Conservation (phyloP, 2,329 filamentous ascomycete genomes). For the Cucurbitaria berberidis region DNA sequence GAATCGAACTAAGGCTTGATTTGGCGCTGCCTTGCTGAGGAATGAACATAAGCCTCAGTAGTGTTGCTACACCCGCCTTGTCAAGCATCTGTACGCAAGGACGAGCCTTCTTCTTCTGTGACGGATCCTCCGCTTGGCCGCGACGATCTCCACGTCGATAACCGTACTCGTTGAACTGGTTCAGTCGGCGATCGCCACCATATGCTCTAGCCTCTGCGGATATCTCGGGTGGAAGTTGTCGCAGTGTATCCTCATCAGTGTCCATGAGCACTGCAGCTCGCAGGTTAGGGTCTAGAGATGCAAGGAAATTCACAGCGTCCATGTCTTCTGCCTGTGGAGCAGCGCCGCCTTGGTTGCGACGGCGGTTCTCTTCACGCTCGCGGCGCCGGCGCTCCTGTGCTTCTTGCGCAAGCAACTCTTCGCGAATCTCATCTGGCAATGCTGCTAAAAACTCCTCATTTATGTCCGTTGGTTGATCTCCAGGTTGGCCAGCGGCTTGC, state of each 20-base stretch:
- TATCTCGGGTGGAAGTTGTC: slow-evolving; percentile 82
- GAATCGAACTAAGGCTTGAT: slow-evolving; percentile 81
- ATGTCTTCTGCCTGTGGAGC: slow-evolving; percentile 70
- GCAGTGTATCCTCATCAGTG: slow-evolving; percentile 86
- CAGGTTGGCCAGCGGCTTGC: slow-evolving; percentile 50
- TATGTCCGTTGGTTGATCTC: slow-evolving; percentile 80
- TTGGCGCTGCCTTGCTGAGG: slow-evolving; percentile 87
- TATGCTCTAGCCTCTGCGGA: slow-evolving; percentile 83
- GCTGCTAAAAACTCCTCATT: slow-evolving; percentile 94
- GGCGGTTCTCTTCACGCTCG: slow-evolving; percentile 80
- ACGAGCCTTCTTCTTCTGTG: slow-evolving; percentile 70
- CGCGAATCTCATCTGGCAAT: slow-evolving; percentile 84
- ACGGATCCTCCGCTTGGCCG: slow-evolving; percentile 53
- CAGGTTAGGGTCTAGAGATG: slow-evolving; percentile 83
- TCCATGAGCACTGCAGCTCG: slow-evolving; percentile 89
- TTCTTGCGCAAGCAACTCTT: slow-evolving; percentile 91
- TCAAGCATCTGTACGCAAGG: slow-evolving; percentile 96
- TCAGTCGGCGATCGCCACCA: slow-evolving; percentile 60
- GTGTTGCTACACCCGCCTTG: slow-evolving; percentile 92
- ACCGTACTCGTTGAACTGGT: slow-evolving; percentile 56
- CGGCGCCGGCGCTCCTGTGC: slow-evolving; percentile 85
- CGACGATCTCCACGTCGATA: slow-evolving; percentile 44
- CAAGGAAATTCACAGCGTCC: slow-evolving; percentile 89
- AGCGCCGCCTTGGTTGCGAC: slow-evolving; percentile 63
- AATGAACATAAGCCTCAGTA: slow-evolving; percentile 98